Percentiles rank a stretch among this genome's conserved stretches.
Evolutionary conservation across 2,329 filamentous ascomycete species (phyloP).

Genomic region (Colletotrichum agaves): DNA sequence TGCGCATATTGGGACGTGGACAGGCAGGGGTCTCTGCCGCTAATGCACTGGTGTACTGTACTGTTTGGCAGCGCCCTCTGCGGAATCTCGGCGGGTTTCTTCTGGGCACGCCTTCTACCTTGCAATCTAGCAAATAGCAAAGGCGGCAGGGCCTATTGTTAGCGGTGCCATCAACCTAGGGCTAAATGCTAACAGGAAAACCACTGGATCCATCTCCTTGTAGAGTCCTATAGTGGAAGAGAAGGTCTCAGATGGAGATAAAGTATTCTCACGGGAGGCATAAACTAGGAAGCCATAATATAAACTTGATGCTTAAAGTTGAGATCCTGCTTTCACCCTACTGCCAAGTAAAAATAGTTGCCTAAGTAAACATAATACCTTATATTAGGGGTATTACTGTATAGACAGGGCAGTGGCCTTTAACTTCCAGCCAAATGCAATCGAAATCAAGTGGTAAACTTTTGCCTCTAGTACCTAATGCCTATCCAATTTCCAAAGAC

Average conservation of each 20-base stretch:
- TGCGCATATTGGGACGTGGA: too few relatives aligned
- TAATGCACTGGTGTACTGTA: constrained; percentile 17
- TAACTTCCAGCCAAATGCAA: not conserved
- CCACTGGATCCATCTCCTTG: constrained; percentile 71
- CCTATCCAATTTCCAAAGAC: not conserved
- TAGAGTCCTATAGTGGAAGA: constrained; percentile 37
- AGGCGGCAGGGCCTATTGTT: constrained; percentile 50
- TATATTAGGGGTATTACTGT: too few relatives aligned
- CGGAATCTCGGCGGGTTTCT: constrained; percentile 50
- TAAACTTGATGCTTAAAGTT: too few relatives aligned
- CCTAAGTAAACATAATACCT: too few relatives aligned
- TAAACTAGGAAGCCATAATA: not conserved
- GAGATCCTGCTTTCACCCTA: too few relatives aligned
- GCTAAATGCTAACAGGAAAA: constrained; percentile 64
- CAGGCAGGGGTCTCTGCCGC: constrained; percentile 11
- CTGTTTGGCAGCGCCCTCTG: constrained; percentile 68
- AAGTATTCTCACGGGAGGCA: not conserved
- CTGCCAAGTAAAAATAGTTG: too few relatives aligned
- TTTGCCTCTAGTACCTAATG: constrained; percentile 18
- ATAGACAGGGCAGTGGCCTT: too few relatives aligned
- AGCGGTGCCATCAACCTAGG: constrained; percentile 76
- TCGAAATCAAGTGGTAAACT: not conserved
- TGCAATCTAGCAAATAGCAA: constrained; percentile 18
- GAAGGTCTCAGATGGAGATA: not conserved
- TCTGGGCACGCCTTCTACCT: constrained; percentile 45